phyloP scores from a whole-genome alignment of 495 filamentous ascomycete genomes.

The Penicillium salamii region DNA sequence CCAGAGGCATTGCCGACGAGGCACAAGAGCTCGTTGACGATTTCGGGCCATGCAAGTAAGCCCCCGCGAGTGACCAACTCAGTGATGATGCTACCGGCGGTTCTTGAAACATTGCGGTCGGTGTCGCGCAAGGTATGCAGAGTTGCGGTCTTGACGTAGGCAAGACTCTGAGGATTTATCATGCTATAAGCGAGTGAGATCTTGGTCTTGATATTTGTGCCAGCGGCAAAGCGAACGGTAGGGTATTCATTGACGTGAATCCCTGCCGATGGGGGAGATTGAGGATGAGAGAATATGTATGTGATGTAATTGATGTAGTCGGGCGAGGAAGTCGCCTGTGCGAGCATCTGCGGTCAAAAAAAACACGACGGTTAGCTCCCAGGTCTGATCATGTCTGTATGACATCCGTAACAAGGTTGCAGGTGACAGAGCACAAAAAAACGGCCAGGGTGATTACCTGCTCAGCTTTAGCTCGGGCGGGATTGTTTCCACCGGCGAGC shows the following conservation, averaged over 20 bases:
- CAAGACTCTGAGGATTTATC: constrained; percentile 65
- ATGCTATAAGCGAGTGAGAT: constrained; percentile 67
- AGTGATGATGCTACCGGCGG: constrained; percentile 92
- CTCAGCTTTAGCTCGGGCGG: constrained; percentile 77
- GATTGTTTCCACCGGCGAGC: constrained; percentile 71
- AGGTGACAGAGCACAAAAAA: constrained; percentile 11
- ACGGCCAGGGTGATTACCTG: constrained; percentile 28
- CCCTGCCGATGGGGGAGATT: constrained; percentile 55
- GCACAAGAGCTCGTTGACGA: constrained; percentile 74
- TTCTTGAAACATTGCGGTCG: constrained; percentile 77
- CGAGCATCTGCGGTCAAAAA: constrained; percentile 69
- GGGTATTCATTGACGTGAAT: constrained; percentile 60
- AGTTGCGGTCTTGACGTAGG: constrained; percentile 74
- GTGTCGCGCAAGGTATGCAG: constrained; percentile 77
- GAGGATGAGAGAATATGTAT: constrained; percentile 76
- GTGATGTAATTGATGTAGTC: constrained; percentile 97
- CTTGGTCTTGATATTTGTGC: constrained; percentile 93
- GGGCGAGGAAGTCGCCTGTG: constrained; percentile 82
- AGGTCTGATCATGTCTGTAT: not conserved
- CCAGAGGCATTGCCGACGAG: constrained; percentile 72
- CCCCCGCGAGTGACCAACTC: constrained; percentile 84
- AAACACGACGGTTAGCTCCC: constrained; percentile 2
- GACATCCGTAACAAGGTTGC: not conserved
- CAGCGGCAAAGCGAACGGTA: constrained; percentile 78
- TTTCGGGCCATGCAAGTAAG: constrained; percentile 85